Evolutionary conservation across 73 alveolate genomes (phyloP).

Genomic region (Blepharisma japonicum): DNA sequence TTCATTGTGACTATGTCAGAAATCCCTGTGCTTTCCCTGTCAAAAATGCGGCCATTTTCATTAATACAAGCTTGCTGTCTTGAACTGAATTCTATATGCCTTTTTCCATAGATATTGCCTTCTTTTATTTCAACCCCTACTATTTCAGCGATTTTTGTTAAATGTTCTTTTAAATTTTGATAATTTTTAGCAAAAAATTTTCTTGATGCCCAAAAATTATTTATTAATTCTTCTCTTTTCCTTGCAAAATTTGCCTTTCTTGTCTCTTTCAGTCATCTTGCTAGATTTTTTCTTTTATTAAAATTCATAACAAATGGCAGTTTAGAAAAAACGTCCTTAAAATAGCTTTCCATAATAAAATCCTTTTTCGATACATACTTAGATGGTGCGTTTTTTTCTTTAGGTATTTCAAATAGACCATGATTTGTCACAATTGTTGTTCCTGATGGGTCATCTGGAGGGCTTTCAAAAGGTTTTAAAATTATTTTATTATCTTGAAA

Average conservation of each 20-base stretch:
- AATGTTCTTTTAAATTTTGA: neutral
- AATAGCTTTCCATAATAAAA: slow-evolving; percentile 27
- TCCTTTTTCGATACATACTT: slow-evolving; percentile 15
- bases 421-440: neutral
- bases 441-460: slow-evolving; percentile 30
- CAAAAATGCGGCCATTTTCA: neutral
- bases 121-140: slow-evolving; percentile 19
- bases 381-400: slow-evolving; percentile 23
- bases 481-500: neutral
- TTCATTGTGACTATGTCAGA: neutral
- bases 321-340: slow-evolving; percentile 20
- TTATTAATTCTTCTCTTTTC: neutral
- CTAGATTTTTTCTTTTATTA: neutral
- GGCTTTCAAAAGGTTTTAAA: slow-evolving; percentile 4
- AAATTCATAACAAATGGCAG: slow-evolving; percentile 25
- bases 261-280: slow-evolving; percentile 7
- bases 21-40: neutral
- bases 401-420: slow-evolving; percentile 13
- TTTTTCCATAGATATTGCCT: slow-evolving; percentile 1
- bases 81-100: slow-evolving; percentile 12
- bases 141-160: neutral
- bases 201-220: slow-evolving; percentile 7
- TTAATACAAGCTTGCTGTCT: slow-evolving; percentile 4
- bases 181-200: neutral
- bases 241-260: slow-evolving; percentile 17